A percentile compares a stretch with the other conserved stretches of the same genome.
phyloP scores from a whole-genome alignment of 2,329 filamentous ascomycete genomes.

The Pyrenochaeta sp. region DNA sequence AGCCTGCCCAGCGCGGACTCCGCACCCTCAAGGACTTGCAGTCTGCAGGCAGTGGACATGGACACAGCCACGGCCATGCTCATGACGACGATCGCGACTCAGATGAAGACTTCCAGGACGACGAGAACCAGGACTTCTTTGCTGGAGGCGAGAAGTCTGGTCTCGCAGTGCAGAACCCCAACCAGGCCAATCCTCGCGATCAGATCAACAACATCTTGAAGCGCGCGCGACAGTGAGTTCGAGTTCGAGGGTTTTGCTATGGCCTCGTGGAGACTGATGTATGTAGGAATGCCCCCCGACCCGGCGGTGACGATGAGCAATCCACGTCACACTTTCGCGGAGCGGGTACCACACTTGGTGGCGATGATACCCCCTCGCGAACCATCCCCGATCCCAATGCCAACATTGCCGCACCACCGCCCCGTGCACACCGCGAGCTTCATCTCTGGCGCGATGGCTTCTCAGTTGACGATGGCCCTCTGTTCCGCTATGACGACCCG shows the following conservation, averaged over 20 bases:
- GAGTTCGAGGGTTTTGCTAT: background rate
- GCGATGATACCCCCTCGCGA: conserved; percentile 76
- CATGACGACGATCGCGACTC: conserved; percentile 62
- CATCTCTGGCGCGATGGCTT: conserved; percentile 87
- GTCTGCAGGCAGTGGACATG: conserved; percentile 51
- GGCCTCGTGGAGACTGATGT: conserved; percentile 27
- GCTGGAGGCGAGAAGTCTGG: conserved; percentile 86
- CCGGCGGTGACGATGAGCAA: conserved; percentile 61
- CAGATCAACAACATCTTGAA: conserved; percentile 60
- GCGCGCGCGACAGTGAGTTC: conserved; percentile 53
- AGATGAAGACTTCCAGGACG: conserved; percentile 67
- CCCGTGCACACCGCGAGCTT: conserved; percentile 71
- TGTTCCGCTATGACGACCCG: conserved; percentile 81
- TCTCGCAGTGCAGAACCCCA: conserved; percentile 71
- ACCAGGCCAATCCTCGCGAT: conserved; percentile 58
- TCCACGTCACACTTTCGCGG: conserved; percentile 69
- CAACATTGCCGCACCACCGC: conserved; percentile 46
- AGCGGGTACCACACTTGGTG: conserved; percentile 77
- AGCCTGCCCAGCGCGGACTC: conserved; percentile 46
- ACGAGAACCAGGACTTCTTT: conserved; percentile 73
- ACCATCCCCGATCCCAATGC: conserved; percentile 68
- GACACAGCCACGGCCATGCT: conserved; percentile 53
- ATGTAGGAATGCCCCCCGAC: conserved; percentile 66
- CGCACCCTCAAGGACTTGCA: conserved; percentile 57
- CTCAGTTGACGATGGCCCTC: conserved; percentile 81